Conservation (phyloP, 495 filamentous ascomycete genomes). For the Massariosphaeria phaeospora region DNA sequence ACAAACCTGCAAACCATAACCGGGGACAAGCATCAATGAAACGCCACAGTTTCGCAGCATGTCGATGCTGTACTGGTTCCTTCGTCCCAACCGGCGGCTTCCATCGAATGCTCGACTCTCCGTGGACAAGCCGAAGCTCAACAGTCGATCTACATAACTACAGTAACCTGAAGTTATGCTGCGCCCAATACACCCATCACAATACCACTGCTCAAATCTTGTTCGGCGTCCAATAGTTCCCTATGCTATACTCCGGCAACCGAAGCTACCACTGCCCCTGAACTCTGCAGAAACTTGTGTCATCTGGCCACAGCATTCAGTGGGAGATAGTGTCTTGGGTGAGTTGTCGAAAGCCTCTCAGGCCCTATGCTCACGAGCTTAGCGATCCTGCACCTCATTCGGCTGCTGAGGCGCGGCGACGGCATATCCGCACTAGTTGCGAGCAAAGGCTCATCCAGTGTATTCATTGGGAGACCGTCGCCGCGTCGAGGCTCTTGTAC, state of each 20-base stretch:
- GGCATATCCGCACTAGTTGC: neutral
- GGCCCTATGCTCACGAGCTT: neutral
- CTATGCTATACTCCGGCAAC: neutral
- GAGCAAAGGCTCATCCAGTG: neutral
- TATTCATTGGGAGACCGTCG: neutral
- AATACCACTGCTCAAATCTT: neutral
- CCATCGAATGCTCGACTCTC: constrained; percentile 1
- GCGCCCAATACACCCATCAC: constrained; percentile 18
- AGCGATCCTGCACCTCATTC: neutral
- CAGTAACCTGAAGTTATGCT: constrained; percentile 2
- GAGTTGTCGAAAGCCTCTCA: constrained; percentile 2
- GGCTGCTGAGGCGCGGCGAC: neutral
- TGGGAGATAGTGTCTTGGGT: constrained; percentile 5
- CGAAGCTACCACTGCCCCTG: constrained; percentile 15
- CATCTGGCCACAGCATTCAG: constrained; percentile 23
- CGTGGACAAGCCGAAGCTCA: neutral
- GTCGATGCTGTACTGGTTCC: constrained; percentile 28
- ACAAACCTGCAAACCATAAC: constrained; percentile 25
- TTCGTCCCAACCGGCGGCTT: constrained; percentile 6
- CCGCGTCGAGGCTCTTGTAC: no score
- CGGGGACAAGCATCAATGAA: constrained; percentile 16
- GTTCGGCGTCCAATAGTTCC: constrained; percentile 17
- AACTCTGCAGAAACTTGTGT: constrained; percentile 24
- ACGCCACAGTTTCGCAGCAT: constrained; percentile 32
- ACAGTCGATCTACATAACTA: constrained; percentile 14